A percentile compares a stretch with the other conserved stretches of the same genome.
Evolutionary conservation across 176 grass and related monocot genomes (phyloP).

Genomic region (Chrysopogon serrulatus): DNA sequence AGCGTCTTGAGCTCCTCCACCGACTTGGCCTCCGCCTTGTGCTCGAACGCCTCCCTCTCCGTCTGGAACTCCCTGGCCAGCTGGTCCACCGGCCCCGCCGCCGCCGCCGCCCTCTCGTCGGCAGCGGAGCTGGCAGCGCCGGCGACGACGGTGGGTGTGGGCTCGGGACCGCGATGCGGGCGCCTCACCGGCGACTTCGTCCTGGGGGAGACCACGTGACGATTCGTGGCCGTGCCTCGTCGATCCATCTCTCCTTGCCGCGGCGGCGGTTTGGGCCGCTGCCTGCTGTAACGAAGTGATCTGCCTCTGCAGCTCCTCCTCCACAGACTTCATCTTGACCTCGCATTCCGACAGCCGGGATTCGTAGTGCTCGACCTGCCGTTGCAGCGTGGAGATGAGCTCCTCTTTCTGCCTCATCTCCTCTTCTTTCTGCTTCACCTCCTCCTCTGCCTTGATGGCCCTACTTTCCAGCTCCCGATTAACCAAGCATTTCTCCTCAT

Average conservation of each 20-base stretch:
- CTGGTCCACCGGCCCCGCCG: background rate
- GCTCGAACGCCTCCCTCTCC: conserved; percentile 27
- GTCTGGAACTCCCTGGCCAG: conserved; percentile 20
- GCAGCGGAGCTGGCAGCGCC: accelerated
- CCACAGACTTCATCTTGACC: conserved; percentile 44
- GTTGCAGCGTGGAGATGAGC: conserved; percentile 14
- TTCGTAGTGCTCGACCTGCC: conserved; percentile 42
- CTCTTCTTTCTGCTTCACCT: conserved; percentile 15
- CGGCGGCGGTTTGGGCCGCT: no score
- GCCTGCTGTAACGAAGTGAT: conserved; percentile 35
- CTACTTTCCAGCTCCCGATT: conserved; percentile 30
- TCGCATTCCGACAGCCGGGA: conserved; percentile 37
- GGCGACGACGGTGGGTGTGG: background rate
- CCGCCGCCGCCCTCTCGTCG: background rate
- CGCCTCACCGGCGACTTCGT: background rate
- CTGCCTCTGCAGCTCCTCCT: conserved; percentile 47
- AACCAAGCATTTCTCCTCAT: background rate
- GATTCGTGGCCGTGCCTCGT: background rate
- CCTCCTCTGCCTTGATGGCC: conserved; percentile 25
- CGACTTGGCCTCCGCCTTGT: background rate
- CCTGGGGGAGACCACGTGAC: no score
- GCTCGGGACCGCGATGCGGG: background rate
- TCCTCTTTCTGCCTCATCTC: conserved; percentile 32
- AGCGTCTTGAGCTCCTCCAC: conserved; percentile 38
- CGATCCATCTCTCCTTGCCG: background rate